Conservation (phyloP, 345 rosid genomes). For the Geranium rotundifolium region DNA sequence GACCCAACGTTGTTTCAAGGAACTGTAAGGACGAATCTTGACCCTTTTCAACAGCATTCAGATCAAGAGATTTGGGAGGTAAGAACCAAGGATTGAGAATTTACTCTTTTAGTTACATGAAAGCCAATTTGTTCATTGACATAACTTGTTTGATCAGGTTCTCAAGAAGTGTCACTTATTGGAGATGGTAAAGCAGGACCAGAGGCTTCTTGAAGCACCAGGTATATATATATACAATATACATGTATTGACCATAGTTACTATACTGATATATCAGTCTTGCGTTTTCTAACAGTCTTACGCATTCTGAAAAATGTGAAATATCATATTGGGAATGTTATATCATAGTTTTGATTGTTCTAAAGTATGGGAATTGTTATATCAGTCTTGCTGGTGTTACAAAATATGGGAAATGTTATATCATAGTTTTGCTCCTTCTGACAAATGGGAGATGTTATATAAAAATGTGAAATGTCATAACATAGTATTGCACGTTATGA, state of each 20-base stretch:
- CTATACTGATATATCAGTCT: no score
- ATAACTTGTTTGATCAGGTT: conserved; percentile 22
- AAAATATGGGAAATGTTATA: no score
- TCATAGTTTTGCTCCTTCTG: no score
- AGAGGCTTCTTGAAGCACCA: conserved; percentile 44
- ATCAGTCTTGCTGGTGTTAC: no score
- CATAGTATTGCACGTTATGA: no score
- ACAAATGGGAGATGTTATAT: no score
- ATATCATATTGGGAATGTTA: no score
- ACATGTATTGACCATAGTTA: background rate
- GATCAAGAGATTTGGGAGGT: conserved; percentile 80
- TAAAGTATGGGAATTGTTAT: no score
- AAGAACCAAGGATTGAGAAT: background rate
- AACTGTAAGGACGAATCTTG: conserved; percentile 67
- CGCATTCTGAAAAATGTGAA: no score
- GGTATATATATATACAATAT: conserved; percentile 19
- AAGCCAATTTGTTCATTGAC: background rate
- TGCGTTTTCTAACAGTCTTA: no score
- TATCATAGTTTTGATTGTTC: no score
- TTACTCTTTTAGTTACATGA: background rate
- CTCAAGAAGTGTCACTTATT: conserved; percentile 46
- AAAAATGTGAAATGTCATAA: no score
- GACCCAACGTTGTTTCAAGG: conserved; percentile 83
- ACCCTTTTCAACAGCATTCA: conserved; percentile 59
- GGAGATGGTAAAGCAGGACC: conserved; percentile 39